Base-by-base conservation (phyloP, 1,139 yeast species). In the Pichia sp. region DNA sequence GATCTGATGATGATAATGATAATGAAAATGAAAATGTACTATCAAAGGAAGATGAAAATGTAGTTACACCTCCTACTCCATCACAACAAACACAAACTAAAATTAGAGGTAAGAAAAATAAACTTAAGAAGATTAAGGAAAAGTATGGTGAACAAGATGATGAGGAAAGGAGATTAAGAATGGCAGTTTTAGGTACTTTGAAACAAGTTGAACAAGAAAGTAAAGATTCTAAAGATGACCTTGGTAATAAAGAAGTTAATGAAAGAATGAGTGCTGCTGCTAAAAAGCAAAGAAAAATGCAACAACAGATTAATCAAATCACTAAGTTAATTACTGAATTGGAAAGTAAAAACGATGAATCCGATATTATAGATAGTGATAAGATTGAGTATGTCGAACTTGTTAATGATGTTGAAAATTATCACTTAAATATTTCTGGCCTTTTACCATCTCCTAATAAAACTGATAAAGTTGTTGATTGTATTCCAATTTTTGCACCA, bases 91-190 rank as follows among this genome's bases (percentile, higher is more conserved):
- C 51, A 35, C 62, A 51, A 35, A 62, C 52, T 38, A 70, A 66
- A 33, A 79, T 81, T 2, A 77, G 96, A 55, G 96, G 96, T 36
- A 87, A 84, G 62, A 85, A 81, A 57, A 80, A 84, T 19, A 88
- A 88, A 57, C 58, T 84, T 61, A 87, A 86, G 67, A 89, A 86
- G 60, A 83, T 85, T 42, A 82, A 83, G 23, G 70, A 76, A 40
- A 89, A 88, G 56, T 91, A 91, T 57, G 88, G 80, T 1, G 88
- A 82, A 47, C 97, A 89, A 61, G 97, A 89, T 57, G 96, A 87
- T 42, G 94, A 86, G 43, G 97, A 91, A 54, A 73, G 88, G 43
- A 57, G 64, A 38, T 55, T 80, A 46, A 72, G 91, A 47, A 77
- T 89, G 84, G 78, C 83, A 46, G 83, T 82, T 1, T 66, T 91